These are phyloP conservation scores for Hibiscus syriacus DNA, from an alignment of 345 rosid genomes.

Conservation along the genomic window DNA sequence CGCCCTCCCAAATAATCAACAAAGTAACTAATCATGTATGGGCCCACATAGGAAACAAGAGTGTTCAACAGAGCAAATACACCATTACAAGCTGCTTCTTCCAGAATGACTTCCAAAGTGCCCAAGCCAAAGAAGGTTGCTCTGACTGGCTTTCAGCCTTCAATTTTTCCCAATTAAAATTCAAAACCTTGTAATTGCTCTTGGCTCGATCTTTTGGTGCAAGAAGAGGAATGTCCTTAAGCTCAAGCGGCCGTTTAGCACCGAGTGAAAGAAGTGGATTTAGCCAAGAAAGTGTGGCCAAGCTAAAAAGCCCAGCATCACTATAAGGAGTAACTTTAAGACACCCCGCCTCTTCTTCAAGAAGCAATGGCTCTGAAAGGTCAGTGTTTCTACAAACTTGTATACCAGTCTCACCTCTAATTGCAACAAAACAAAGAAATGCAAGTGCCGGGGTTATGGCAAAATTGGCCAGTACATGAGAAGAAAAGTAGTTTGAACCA, in stretches of 20 bases:
- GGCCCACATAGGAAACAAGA: constrained; percentile 92
- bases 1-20: constrained; percentile 89
- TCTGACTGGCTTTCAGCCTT: constrained; percentile 62
- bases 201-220: constrained; percentile 83
- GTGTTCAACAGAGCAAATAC: constrained; percentile 87
- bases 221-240: constrained; percentile 95
- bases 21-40: constrained; percentile 91
- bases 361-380: constrained; percentile 70
- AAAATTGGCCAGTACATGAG: constrained; percentile 70
- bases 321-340: constrained; percentile 74
- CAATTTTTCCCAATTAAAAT: constrained; percentile 81
- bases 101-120: constrained; percentile 85
- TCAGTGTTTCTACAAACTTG: constrained; percentile 53
- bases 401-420: constrained; percentile 67
- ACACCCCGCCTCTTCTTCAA: constrained; percentile 88
- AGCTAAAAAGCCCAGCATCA: constrained; percentile 68
- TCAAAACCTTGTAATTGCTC: constrained; percentile 72
- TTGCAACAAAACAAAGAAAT: constrained; percentile 69
- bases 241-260: constrained; percentile 91
- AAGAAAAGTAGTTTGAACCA: constrained; percentile 50
- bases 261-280: constrained; percentile 90
- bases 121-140: constrained; percentile 88
- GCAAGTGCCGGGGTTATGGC: constrained; percentile 80
- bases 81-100: constrained; percentile 94
- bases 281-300: constrained; percentile 88